Evolutionary conservation across 768 basidiomycete species (phyloP).

Genomic region (Sistotremastrum suecicum): DNA sequence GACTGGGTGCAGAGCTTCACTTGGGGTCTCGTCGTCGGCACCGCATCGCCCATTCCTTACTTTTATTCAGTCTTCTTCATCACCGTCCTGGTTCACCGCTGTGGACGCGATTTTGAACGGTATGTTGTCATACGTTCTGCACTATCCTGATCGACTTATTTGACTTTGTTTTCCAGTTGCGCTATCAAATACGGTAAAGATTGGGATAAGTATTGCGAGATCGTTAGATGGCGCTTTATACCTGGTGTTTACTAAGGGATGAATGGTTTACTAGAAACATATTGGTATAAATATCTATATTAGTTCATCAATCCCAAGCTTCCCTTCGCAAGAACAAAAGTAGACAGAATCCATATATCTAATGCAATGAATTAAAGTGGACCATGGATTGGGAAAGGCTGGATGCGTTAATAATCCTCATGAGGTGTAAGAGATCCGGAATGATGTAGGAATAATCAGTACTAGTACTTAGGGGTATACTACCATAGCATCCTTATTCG

Average conservation of each 20-base stretch:
- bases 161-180: slow-evolving; percentile 32
- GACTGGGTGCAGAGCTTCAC: slow-evolving; percentile 80
- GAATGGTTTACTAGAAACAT: too few species aligned
- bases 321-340: too few species aligned
- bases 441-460: too few species aligned
- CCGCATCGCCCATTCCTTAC: slow-evolving; percentile 75
- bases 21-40: slow-evolving; percentile 72
- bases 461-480: neutral
- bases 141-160: slow-evolving; percentile 2
- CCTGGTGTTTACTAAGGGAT: slow-evolving; percentile 59
- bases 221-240: slow-evolving; percentile 87
- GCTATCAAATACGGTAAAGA: slow-evolving; percentile 88
- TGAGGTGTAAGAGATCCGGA: too few species aligned
- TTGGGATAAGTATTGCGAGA: slow-evolving; percentile 79
- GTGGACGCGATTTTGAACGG: slow-evolving; percentile 89
- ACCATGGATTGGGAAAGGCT: too few species aligned
- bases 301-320: too few species aligned
- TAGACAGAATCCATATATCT: too few species aligned
- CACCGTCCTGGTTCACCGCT: slow-evolving; percentile 80
- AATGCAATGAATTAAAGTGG: too few species aligned
- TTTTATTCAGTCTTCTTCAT: slow-evolving; percentile 98
- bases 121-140: slow-evolving; percentile 17
- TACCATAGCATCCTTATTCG: slow-evolving; percentile 32
- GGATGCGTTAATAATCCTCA: too few species aligned
- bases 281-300: too few species aligned